Evolutionary conservation across 768 basidiomycete species (phyloP), one percentile per base, ranked within the genome.

Genomic region (Boletales sp.): DNA sequence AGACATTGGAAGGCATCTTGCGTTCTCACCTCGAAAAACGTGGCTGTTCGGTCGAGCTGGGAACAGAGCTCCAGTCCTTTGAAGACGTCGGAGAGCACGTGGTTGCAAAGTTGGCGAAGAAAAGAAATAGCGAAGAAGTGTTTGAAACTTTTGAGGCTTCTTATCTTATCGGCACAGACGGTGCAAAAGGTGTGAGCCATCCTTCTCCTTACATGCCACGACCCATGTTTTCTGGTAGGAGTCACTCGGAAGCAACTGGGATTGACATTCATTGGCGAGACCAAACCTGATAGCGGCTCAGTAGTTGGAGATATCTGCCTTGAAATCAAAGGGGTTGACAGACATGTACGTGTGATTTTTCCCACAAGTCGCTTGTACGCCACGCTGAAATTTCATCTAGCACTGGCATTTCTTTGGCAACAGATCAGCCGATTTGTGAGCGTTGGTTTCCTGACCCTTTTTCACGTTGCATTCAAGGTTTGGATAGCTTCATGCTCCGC

Each of bases 31-130:
- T 64, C 17, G 55, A 56, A 29, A 60, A 58, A 10, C 50, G 56
- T 9, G 56, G 53, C 1, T 69, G 67, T 45, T 37, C 38, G 11
- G 67, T 79, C 15, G 77, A 82, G 51, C 47, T 72, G 17, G 72
- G 71, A 14, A 75, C 74, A 1, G 75, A 75, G 47, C 69, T 81
- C 9, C 36, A 59, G n/a, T 72, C 72, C 0, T 73, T 81, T 41
- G 62, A 69, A 43, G 73, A 79, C 48, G 53, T 55, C 8, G 60
- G 63, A 3, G 66, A 69, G 27, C 52, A 52, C 27, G 73, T 80
- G 8, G 52, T 62, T 9, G 76, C 71, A 8, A 66, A 66, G 12
- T 49, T 79, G 5, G 30, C 67, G 21, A 62, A 66, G 47, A 55
- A 13, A n/a, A 44, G 34, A 14, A 53, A 62, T 4, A 68, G 58